These are phyloP conservation scores for Orbilia javanica DNA, from an alignment of 2,329 filamentous ascomycete species.

Conservation along the genomic window DNA sequence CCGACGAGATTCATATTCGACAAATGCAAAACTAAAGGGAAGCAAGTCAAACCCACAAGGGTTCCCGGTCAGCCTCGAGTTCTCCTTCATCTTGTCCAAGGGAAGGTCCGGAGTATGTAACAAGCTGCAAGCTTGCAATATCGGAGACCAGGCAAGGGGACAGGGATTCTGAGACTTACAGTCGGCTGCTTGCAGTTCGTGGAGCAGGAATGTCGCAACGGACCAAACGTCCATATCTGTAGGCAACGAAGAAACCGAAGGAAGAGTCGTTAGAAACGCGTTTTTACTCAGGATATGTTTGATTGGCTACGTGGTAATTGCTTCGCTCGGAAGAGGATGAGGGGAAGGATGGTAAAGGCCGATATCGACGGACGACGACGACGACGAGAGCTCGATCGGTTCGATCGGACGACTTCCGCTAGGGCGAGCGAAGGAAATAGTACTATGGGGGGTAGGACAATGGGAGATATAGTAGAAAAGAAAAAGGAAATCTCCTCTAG, in stretches of 20 bases:
- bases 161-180: slow-evolving; percentile 75
- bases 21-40: slow-evolving; percentile 84
- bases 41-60: not conserved
- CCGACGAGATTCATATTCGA: slow-evolving; percentile 97
- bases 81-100: not conserved
- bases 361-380: slow-evolving; percentile 60
- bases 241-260: slow-evolving; percentile 62
- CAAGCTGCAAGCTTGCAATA: slow-evolving; percentile 49
- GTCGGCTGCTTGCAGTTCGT: slow-evolving; percentile 89
- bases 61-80: slow-evolving; percentile 10
- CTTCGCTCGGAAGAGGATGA: slow-evolving; percentile 56
- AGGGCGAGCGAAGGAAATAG: slow-evolving; percentile 51
- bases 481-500: slow-evolving; percentile 47
- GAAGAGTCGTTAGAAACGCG: slow-evolving; percentile 69
- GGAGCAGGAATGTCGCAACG: slow-evolving; percentile 98
- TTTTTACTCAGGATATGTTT: slow-evolving; percentile 57
- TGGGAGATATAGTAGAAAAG: slow-evolving; percentile 55
- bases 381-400: slow-evolving; percentile 60
- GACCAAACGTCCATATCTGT: slow-evolving; percentile 94
- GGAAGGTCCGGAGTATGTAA: slow-evolving; percentile 51
- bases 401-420: slow-evolving; percentile 56
- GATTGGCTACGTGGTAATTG: slow-evolving; percentile 53
- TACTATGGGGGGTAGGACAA: slow-evolving; percentile 59
- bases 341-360: slow-evolving; percentile 43
- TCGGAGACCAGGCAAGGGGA: slow-evolving; percentile 23